These are phyloP conservation scores for Kondoa subrosea DNA, from an alignment of 768 basidiomycete genomes.

Conservation along the genomic window DNA sequence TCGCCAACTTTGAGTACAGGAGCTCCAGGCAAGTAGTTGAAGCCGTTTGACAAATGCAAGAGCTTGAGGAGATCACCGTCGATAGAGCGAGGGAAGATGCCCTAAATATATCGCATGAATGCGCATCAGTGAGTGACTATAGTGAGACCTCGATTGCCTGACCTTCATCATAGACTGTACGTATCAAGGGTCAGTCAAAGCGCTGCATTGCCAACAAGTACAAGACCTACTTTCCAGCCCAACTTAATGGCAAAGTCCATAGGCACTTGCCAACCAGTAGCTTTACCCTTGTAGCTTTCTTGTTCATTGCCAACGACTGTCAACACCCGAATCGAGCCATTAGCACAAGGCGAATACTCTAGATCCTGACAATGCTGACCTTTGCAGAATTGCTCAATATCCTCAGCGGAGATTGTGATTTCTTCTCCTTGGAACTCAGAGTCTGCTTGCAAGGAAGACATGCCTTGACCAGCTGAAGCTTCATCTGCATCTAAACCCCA, in stretches of 20 bases:
- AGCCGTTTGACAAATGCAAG: constrained; percentile 93
- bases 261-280: constrained; percentile 56
- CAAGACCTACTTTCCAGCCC: constrained; percentile 73
- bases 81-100: constrained; percentile 80
- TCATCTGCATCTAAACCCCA: constrained; percentile 65
- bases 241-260: constrained; percentile 99
- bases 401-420: constrained; percentile 51
- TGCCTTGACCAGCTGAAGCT: constrained; percentile 33
- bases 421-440: constrained; percentile 75
- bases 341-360: neutral
- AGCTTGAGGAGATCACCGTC: constrained; percentile 90
- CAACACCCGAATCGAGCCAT: constrained; percentile 34
- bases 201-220: too few relatives aligned
- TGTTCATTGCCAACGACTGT: constrained; percentile 82
- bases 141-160: neutral
- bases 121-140: neutral
- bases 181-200: too few relatives aligned
- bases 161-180: constrained; percentile 97
- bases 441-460: constrained; percentile 62
- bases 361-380: neutral
- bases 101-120: constrained; percentile 24
- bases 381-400: constrained; percentile 58
- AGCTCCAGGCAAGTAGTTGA: constrained; percentile 67
- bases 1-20: constrained; percentile 66
- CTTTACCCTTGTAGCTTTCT: constrained; percentile 72